A percentile compares a stretch with the other conserved stretches of the same genome.
Evolutionary conservation across 2,329 filamentous ascomycete genomes (phyloP).

Genomic region (Ophiostoma quercus): DNA sequence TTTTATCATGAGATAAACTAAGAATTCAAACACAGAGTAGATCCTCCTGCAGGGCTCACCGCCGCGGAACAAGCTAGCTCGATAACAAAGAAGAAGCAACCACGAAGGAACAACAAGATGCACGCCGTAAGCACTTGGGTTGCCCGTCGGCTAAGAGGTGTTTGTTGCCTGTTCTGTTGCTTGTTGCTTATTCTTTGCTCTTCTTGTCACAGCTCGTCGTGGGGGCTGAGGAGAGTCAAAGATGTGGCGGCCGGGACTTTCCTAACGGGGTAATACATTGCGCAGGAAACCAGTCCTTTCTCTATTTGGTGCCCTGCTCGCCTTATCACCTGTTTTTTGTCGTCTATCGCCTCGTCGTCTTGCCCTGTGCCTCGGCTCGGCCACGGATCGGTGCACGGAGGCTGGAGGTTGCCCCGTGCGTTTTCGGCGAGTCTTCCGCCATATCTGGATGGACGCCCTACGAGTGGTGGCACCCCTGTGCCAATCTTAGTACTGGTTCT

Average conservation of each 20-base stretch:
- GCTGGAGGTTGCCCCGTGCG: slow-evolving; percentile 3
- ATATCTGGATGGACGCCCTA: background rate
- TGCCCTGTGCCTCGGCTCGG: background rate
- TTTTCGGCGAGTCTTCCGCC: background rate
- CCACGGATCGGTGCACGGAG: slow-evolving; percentile 6
- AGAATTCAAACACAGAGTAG: background rate
- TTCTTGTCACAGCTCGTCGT: background rate
- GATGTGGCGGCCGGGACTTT: background rate
- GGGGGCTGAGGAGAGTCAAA: background rate
- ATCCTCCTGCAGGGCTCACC: slow-evolving; percentile 7
- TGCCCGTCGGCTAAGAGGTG: background rate
- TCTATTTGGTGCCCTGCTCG: background rate
- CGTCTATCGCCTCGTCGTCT: background rate
- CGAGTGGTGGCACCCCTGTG: background rate
- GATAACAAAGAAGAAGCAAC: background rate
- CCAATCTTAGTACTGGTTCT: background rate
- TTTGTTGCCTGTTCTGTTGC: background rate
- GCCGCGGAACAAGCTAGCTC: background rate
- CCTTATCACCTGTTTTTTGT: background rate
- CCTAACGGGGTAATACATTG: slow-evolving; percentile 1
- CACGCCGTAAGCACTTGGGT: background rate
- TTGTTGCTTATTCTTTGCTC: background rate
- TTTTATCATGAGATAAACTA: no score
- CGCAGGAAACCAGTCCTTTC: background rate
- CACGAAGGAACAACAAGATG: background rate